These are phyloP conservation scores for Glycine tomentella DNA, from an alignment of 306 rosid species.

Conservation along the genomic window DNA sequence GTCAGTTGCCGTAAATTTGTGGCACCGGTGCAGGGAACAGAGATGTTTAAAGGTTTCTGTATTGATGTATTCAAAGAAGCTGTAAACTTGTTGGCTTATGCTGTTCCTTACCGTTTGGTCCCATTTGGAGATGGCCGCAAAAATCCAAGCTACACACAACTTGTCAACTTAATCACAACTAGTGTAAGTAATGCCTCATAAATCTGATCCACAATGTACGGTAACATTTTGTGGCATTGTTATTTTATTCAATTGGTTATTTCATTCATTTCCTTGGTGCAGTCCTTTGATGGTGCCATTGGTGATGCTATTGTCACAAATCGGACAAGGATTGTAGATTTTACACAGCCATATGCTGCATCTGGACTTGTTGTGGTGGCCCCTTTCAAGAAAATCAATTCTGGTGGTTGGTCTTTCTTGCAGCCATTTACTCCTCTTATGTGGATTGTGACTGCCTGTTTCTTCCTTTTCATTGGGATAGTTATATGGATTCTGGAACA, in stretches of 20 bases:
- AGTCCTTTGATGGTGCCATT: conserved; percentile 84
- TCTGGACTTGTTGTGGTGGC: conserved; percentile 95
- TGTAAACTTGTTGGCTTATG: conserved; percentile 79
- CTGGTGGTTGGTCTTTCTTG: conserved; percentile 94
- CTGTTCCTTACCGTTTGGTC: conserved; percentile 74
- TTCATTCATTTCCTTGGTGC: conserved; percentile 35
- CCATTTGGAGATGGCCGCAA: conserved; percentile 78
- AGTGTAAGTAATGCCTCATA: conserved; percentile 68
- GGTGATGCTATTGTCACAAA: conserved; percentile 93
- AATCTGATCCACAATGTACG: conserved; percentile 32
- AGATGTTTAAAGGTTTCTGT: conserved; percentile 84
- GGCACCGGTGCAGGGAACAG: conserved; percentile 64
- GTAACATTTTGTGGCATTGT: not conserved
- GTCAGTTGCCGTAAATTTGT: conserved; percentile 83
- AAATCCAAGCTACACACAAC: conserved; percentile 81
- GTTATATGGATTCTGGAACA: conserved; percentile 96
- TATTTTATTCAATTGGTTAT: conserved; percentile 38
- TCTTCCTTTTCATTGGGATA: conserved; percentile 78
- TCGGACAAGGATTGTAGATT: conserved; percentile 86
- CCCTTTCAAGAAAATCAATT: conserved; percentile 73
- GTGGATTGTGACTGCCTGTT: conserved; percentile 83
- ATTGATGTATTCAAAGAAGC: conserved; percentile 88
- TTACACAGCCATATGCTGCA: conserved; percentile 89
- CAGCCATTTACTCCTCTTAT: conserved; percentile 78
- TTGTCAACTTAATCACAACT: conserved; percentile 63